Evolutionary conservation across 1,284 basidiomycete genomes (phyloP), one percentile per base, ranked within the genome.

Genomic region (Mixia osmundae): DNA sequence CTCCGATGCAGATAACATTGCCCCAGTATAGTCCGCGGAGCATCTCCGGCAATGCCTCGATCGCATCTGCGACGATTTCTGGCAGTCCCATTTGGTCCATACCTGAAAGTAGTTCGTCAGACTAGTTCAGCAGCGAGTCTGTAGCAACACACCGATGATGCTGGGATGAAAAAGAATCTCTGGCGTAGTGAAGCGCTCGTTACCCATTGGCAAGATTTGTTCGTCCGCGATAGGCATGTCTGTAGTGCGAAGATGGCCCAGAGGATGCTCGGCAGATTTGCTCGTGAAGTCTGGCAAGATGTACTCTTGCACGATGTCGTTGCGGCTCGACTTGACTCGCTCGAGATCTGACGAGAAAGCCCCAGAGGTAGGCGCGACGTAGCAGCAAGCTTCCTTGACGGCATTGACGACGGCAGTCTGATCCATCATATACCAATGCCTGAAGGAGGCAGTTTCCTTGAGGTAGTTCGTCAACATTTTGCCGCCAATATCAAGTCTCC

Each of bases 381-480:
- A 94, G 55, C 78, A 80, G 53, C 78, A 85, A 10, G 65, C 58
- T 52, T 80, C 79, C 54, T 89, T 85, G 48, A 85, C 74, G 44
- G 77, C 68, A 57, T 85, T 83, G 58, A 91, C 75, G 49, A 94
- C 74, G 56, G 76, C 70, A 1, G 79, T 83, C 58, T 91, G 77
- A 52, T 94, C 83, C 70, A 85, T 83, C 77, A 94, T 82, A 56
- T 94, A 83, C 76, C 80, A 89, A 52, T 95, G 87, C 22, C 82
- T 71, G 56, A 80, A 94, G 9, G 82, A 89, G 9, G 89, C 69
- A 33, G 85, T 65, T 52, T 87, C 79, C 51, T 94, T 91, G 24
- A 95, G 65, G 36, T 89, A 76, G 57, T 91, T 94, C 19, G 87
- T 94, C 38, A 95, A 57, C 10, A 94, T 64, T 57, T 91, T 91